These are phyloP conservation scores for Dipteronia dyeriana DNA, from an alignment of 345 rosid genomes.

Conservation along the genomic window DNA sequence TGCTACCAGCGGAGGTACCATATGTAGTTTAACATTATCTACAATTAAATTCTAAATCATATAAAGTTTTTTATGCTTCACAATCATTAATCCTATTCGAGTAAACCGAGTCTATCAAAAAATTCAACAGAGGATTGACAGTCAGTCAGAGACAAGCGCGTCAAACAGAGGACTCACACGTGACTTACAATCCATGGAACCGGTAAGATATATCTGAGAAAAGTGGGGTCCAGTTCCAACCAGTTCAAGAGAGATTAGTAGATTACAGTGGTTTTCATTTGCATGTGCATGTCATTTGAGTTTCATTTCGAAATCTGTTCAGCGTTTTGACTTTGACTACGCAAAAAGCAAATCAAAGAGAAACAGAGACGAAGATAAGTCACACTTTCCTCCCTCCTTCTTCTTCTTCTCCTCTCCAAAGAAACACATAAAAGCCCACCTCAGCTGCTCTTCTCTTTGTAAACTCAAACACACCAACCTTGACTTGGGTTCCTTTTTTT, in stretches of 20 bases:
- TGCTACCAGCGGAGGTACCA: too few species aligned
- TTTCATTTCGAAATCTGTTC: conserved; percentile 6
- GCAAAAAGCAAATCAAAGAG: neutral
- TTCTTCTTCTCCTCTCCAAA: conserved; percentile 35
- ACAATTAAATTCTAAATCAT: too few species aligned
- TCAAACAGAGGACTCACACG: conserved; percentile 17
- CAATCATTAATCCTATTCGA: too few species aligned
- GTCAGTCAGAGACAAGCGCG: conserved; percentile 19
- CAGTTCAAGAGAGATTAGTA: too few species aligned
- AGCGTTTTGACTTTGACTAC: conserved; percentile 61
- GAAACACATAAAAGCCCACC: conserved; percentile 32
- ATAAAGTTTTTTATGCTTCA: too few species aligned
- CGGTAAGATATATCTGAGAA: conserved; percentile 20
- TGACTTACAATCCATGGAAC: conserved; percentile 35
- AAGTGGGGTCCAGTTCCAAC: conserved; percentile 4
- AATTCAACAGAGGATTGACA: neutral
- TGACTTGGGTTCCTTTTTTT: conserved; percentile 4
- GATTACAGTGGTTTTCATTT: neutral
- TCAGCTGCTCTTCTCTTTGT: conserved; percentile 12
- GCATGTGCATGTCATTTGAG: conserved; percentile 18
- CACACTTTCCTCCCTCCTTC: conserved; percentile 74
- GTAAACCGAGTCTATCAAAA: too few species aligned
- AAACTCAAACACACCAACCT: conserved; percentile 17
- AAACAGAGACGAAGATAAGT: conserved; percentile 48
- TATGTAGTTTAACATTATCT: too few species aligned